phyloP scores from a whole-genome alignment of 2,329 filamentous ascomycete species.

The Coleophoma eucalyptorum region DNA sequence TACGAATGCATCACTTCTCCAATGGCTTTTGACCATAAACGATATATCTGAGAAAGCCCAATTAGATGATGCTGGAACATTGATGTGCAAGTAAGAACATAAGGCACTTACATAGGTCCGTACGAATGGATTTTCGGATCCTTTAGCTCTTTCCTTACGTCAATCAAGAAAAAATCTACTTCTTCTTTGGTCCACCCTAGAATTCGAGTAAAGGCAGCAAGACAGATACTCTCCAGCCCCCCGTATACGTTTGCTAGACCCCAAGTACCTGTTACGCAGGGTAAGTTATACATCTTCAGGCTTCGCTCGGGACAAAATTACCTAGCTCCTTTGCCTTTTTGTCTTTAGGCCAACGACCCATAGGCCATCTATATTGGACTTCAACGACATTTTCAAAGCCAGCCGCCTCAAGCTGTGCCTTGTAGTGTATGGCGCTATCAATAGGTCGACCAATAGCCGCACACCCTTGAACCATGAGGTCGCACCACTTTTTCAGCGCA shows the following conservation, averaged over 20 bases:
- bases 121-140: conserved; percentile 15
- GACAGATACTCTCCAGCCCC: background rate
- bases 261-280: background rate
- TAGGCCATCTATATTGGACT: conserved; percentile 19
- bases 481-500: background rate
- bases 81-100: too few relatives aligned
- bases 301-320: conserved; percentile 9
- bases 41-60: too few relatives aligned
- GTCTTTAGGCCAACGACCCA: conserved; percentile 17
- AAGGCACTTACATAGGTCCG: too few relatives aligned
- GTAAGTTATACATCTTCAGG: background rate
- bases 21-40: too few relatives aligned
- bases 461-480: conserved; percentile 32
- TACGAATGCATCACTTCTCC: too few relatives aligned
- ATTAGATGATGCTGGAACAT: too few relatives aligned
- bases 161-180: conserved; percentile 11
- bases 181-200: conserved; percentile 14
- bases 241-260: background rate
- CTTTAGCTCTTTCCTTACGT: conserved; percentile 15
- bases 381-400: conserved; percentile 24
- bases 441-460: conserved; percentile 23
- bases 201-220: background rate
- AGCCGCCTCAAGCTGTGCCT: conserved; percentile 22
- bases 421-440: conserved; percentile 5
- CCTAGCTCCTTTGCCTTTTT: conserved; percentile 15